Conservation (phyloP, 768 basidiomycete species). For the Amanita inopinata region DNA sequence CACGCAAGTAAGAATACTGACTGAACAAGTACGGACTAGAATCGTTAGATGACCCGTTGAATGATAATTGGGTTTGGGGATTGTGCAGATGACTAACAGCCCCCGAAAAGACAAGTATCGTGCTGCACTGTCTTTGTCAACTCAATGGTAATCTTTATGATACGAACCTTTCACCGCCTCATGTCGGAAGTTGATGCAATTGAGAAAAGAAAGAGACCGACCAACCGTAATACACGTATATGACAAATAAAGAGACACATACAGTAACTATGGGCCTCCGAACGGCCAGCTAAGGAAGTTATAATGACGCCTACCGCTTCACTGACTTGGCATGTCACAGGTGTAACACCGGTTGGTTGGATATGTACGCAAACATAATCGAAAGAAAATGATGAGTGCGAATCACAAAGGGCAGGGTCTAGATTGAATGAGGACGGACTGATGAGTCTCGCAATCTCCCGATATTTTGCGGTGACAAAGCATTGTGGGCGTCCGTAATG, state of each 20-base stretch:
- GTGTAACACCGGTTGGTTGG: not conserved
- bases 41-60: not conserved
- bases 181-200: not conserved
- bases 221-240: constrained; percentile 9
- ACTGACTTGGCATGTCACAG: not conserved
- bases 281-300: constrained; percentile 5
- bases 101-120: not conserved
- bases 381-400: constrained; percentile 2
- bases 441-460: constrained; percentile 14
- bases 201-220: constrained; percentile 2
- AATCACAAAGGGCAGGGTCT: constrained; percentile 1
- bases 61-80: no score
- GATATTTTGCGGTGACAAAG: constrained; percentile 1
- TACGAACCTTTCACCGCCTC: constrained; percentile 8
- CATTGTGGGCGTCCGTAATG: no score
- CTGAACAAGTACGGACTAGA: not conserved
- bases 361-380: not conserved
- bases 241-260: constrained; percentile 7
- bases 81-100: no score
- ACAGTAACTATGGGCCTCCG: constrained; percentile 8
- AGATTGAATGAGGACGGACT: constrained; percentile 23
- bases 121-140: constrained; percentile 5
- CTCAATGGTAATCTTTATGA: not conserved
- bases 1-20: not conserved
- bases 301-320: constrained; percentile 7